Percentiles rank a stretch among this genome's conserved stretches.
These are phyloP conservation scores for Neurospora tetraspora DNA, from an alignment of 495 filamentous ascomycete genomes.

Conservation along the genomic window DNA sequence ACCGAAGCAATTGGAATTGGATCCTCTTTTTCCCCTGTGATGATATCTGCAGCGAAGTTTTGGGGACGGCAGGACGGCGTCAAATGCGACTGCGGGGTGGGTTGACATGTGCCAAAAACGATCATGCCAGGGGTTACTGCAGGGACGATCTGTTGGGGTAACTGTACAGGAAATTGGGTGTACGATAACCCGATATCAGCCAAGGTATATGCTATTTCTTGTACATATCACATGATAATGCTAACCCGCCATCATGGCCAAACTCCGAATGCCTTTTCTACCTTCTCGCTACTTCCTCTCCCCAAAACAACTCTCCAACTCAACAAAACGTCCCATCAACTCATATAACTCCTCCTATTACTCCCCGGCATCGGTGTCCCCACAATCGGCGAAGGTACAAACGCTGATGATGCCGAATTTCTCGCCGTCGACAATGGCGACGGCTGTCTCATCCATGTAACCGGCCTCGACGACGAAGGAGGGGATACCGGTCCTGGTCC, in stretches of 20 bases:
- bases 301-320: background rate
- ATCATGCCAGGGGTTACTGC: background rate
- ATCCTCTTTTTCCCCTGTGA: constrained; percentile 25
- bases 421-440: background rate
- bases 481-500: background rate
- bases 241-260: background rate
- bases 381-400: background rate
- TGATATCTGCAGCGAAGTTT: constrained; percentile 39
- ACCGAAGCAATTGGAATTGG: constrained; percentile 8
- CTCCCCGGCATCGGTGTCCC: background rate
- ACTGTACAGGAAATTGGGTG: background rate
- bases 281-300: background rate
- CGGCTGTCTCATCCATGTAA: background rate
- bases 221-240: background rate
- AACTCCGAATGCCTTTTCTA: background rate
- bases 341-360: background rate
- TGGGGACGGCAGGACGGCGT: constrained; percentile 19
- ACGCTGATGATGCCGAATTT: background rate
- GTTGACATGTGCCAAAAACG: background rate
- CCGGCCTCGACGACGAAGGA: background rate
- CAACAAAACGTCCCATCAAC: background rate
- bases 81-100: background rate
- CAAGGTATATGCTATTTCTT: background rate
- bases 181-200: background rate
- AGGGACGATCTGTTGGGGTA: background rate